A percentile compares a stretch with the other conserved stretches of the same genome.
Conservation (phyloP, 1,284 basidiomycete genomes). For the Pseudozyma tsukubaensis region DNA sequence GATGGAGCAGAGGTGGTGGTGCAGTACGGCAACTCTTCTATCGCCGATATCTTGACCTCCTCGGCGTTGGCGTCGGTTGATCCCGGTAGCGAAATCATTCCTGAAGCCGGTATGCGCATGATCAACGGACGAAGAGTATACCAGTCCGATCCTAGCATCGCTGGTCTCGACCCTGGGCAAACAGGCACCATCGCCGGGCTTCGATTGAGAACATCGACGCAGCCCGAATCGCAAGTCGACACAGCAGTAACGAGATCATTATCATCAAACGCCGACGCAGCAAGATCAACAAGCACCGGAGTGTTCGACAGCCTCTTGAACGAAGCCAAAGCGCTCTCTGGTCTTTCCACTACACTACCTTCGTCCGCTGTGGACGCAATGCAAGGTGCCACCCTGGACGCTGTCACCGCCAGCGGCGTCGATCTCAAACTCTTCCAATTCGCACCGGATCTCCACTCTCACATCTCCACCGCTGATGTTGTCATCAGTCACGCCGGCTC, state of each 20-base stretch:
- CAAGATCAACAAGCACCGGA: constrained; percentile 9
- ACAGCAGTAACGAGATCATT: neutral
- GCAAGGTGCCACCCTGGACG: constrained; percentile 27
- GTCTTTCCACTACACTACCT: neutral
- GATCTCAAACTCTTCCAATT: constrained; percentile 51
- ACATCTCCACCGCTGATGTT: constrained; percentile 77
- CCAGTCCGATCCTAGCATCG: constrained; percentile 24
- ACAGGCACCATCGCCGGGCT: constrained; percentile 41
- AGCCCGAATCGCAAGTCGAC: neutral
- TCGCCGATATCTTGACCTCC: constrained; percentile 33
- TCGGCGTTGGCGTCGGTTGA: constrained; percentile 33
- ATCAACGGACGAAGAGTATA: constrained; percentile 47
- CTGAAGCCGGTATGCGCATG: constrained; percentile 44
- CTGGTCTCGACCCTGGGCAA: constrained; percentile 38
- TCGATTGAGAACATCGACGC: constrained; percentile 14
- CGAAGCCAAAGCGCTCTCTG: constrained; percentile 31
- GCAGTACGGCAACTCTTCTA: constrained; percentile 48
- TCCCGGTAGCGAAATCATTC: constrained; percentile 37
- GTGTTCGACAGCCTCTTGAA: constrained; percentile 29
- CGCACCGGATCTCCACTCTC: constrained; percentile 36
- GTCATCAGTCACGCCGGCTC: constrained; percentile 95
- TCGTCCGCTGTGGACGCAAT: constrained; percentile 3
- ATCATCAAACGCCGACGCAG: neutral
- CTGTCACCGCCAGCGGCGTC: constrained; percentile 25
- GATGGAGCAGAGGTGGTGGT: constrained; percentile 12